phyloP scores from a whole-genome alignment of 2,329 filamentous ascomycete genomes.

The Fusarium buxicola region DNA sequence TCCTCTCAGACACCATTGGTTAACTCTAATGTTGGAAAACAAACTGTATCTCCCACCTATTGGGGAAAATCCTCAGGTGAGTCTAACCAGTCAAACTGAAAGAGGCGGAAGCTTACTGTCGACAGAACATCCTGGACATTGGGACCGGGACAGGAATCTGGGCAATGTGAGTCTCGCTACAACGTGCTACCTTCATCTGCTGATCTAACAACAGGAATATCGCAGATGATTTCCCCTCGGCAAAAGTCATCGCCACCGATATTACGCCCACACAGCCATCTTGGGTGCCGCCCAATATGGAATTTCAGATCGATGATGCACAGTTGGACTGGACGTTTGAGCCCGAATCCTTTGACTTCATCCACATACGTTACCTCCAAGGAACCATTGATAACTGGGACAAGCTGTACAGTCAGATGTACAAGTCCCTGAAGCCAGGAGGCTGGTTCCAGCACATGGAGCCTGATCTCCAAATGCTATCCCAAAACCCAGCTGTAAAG shows the following conservation, averaged over 20 bases:
- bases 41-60: conserved; percentile 39
- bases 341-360: conserved; percentile 46
- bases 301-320: conserved; percentile 53
- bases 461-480: conserved; percentile 37
- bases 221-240: conserved; percentile 39
- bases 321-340: conserved; percentile 58
- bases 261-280: conserved; percentile 36
- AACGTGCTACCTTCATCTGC: accelerated
- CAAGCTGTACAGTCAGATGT: conserved; percentile 32
- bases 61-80: conserved; percentile 32
- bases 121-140: conserved; percentile 32
- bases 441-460: conserved; percentile 45
- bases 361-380: conserved; percentile 49
- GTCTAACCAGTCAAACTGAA: accelerated
- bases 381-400: conserved; percentile 48
- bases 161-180: conserved; percentile 30
- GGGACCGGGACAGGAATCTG: conserved; percentile 42
- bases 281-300: conserved; percentile 51
- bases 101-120: not conserved
- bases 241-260: conserved; percentile 36
- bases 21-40: conserved; percentile 36
- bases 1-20: conserved; percentile 34
- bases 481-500: conserved; percentile 16
- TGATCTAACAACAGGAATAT: conserved; percentile 24
- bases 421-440: conserved; percentile 38